A percentile compares a stretch with the other conserved stretches of the same genome.
phyloP scores from a whole-genome alignment of 768 basidiomycete species.

The Lactarius sp. region DNA sequence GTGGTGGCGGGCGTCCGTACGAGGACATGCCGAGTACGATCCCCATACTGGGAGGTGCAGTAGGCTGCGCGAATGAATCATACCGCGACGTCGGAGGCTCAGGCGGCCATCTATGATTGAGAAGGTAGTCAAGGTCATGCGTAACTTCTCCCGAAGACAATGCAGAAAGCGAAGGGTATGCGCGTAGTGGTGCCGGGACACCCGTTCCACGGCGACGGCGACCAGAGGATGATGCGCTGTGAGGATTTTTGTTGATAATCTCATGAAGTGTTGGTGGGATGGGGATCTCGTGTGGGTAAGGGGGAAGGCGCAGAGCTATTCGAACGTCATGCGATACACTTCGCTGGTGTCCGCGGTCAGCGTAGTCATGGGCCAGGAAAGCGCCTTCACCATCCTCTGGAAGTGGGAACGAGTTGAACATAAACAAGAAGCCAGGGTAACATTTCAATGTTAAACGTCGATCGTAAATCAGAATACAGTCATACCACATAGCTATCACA shows the following conservation, averaged over 20 bases:
- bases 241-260: conserved; percentile 56
- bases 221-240: conserved; percentile 32
- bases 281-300: conserved; percentile 45
- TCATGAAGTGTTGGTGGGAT: conserved; percentile 61
- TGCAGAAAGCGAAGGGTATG: conserved; percentile 32
- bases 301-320: conserved; percentile 59
- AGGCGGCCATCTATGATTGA: conserved; percentile 27
- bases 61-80: conserved; percentile 9
- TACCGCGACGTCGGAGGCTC: conserved; percentile 16
- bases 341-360: too few species aligned
- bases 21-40: conserved; percentile 19
- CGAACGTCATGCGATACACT: background rate
- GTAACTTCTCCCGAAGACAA: conserved; percentile 32
- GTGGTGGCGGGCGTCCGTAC: conserved; percentile 15
- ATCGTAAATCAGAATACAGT: background rate
- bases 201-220: conserved; percentile 25
- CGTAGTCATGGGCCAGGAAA: too few species aligned
- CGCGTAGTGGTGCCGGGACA: conserved; percentile 18
- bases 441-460: too few species aligned
- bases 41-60: conserved; percentile 13
- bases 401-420: too few species aligned
- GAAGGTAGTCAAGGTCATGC: conserved; percentile 33
- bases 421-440: too few species aligned
- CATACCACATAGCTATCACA: background rate
- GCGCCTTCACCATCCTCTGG: background rate